Evolutionary conservation across 768 basidiomycete genomes (phyloP), one percentile per base, ranked within the genome.

Genomic region (Leccinum aurantiacum): DNA sequence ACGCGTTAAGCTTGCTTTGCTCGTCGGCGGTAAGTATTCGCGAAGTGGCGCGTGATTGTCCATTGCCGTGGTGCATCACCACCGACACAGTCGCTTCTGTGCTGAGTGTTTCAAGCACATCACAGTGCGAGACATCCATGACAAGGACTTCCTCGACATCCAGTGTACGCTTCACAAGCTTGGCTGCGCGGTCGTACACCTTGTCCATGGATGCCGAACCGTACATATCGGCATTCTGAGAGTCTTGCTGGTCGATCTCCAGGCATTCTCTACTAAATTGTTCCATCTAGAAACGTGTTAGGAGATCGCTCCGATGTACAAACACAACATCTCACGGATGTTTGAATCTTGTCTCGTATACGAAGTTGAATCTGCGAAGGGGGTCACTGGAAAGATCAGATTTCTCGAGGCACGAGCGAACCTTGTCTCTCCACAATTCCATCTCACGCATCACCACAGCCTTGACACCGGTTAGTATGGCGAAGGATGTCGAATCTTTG

Each of bases 371-470:
- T 93, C 91, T 91, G 62, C 14, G 24, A 22, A 24, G 46, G 50
- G 25, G 14, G 24, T 46, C 15, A 59, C 31, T 14, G 15, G 46
- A 33, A 25, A 59, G 11, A 27, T 57, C 1, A 27, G 4, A 17
- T 46, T 29, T 33, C 44, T 54, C 1, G 27, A 50, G 24, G 31
- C 27, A 53, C 35, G 11, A 33, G 22, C 3, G 37, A 35, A 90
- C 91, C 80, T 97, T 96, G 73, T 97, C 95, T 60, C 89, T 79
- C 94, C 94, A 97, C 2, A 97, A 78, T 71, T 97, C 95, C 87
- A 98, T 86, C 73, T 98, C 95, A 37, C 95, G 85, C 89, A 97
- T 92, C 15, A 89, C 88, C 58, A 98, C 88, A 2, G 91, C 93
- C 80, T 80, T 55, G 37, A 27, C 27, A 52, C 22, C 17, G 7